Percentiles rank a stretch among this genome's conserved stretches.
phyloP scores from a whole-genome alignment of 352 stramenopile genomes.

The Phytophthora cryptogea region DNA sequence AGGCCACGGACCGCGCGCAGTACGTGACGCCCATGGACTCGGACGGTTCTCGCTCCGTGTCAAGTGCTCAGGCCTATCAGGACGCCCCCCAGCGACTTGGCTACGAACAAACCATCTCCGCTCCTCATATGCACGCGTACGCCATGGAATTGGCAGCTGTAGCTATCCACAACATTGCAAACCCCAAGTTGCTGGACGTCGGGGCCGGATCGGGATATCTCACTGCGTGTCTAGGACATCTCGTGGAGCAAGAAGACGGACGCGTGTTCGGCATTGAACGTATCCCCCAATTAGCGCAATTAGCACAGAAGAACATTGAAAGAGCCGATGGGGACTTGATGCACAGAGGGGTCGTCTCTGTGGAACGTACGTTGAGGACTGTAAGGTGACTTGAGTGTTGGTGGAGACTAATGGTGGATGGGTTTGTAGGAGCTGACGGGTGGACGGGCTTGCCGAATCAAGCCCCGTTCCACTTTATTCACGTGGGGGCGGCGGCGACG shows the following conservation, averaged over 20 bases:
- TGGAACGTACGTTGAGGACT: conserved; percentile 42
- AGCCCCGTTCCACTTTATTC: conserved; percentile 96
- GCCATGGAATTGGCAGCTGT: conserved; percentile 77
- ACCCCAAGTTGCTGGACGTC: conserved; percentile 92
- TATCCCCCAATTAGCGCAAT: conserved; percentile 81
- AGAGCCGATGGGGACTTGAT: conserved; percentile 84
- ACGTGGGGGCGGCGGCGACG: conserved; percentile 94
- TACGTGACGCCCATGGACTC: conserved; percentile 44
- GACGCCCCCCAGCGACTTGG: conserved; percentile 86
- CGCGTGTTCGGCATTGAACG: conserved; percentile 93
- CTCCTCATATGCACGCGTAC: conserved; percentile 91
- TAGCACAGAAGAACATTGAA: conserved; percentile 85
- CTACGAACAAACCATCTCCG: conserved; percentile 88
- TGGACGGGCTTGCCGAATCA: conserved; percentile 91
- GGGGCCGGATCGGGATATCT: conserved; percentile 96
- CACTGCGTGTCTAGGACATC: conserved; percentile 90
- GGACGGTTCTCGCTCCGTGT: conserved; percentile 13
- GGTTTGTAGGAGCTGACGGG: conserved; percentile 73
- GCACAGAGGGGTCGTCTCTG: conserved; percentile 48
- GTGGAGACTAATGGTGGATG: conserved; percentile 2
- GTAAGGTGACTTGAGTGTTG: not conserved
- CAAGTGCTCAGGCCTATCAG: conserved; percentile 64
- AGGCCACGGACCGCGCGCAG: conserved; percentile 68
- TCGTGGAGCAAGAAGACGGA: conserved; percentile 49
- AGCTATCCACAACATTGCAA: conserved; percentile 42